phyloP scores from a whole-genome alignment of 106 monocot genomes.

The Dioscorea alata region DNA sequence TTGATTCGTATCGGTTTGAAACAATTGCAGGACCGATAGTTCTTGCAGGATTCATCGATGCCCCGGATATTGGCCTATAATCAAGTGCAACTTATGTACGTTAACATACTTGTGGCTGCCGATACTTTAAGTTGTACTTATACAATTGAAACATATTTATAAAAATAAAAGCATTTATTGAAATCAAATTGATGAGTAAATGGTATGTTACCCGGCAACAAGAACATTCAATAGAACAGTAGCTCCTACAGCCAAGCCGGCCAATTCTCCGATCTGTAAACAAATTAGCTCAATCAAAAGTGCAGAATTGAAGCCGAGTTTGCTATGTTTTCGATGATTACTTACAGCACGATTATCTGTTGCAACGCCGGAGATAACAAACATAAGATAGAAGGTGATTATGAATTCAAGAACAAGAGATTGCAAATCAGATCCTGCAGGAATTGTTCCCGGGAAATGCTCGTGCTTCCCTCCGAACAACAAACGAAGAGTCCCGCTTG shows the following conservation, averaged over 20 bases:
- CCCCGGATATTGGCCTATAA: conserved; percentile 75
- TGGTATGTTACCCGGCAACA: conserved; percentile 40
- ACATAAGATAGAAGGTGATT: conserved; percentile 89
- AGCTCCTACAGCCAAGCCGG: conserved; percentile 69
- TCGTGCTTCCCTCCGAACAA: conserved; percentile 42
- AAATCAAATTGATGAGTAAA: too few relatives aligned
- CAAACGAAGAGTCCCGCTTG: conserved; percentile 60
- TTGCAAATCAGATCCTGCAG: conserved; percentile 51
- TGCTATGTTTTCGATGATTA: not conserved
- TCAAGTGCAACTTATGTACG: too few relatives aligned
- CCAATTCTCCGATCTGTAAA: conserved; percentile 73
- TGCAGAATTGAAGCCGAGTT: too few relatives aligned
- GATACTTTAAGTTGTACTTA: too few relatives aligned
- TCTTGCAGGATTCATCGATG: conserved; percentile 86
- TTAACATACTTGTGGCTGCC: too few relatives aligned
- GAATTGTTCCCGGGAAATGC: conserved; percentile 56
- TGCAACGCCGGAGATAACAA: conserved; percentile 89
- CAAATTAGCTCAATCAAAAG: too few relatives aligned
- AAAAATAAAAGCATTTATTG: too few relatives aligned
- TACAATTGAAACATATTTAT: too few relatives aligned
- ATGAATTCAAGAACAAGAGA: conserved; percentile 75
- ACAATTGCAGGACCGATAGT: conserved; percentile 62
- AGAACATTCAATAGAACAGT: conserved; percentile 64
- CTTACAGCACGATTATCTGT: conserved; percentile 73
- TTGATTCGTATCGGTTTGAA: conserved; percentile 30